Base-by-base conservation (phyloP, 192 early-diverging fungal species). In the Entomortierella beljakovae region DNA sequence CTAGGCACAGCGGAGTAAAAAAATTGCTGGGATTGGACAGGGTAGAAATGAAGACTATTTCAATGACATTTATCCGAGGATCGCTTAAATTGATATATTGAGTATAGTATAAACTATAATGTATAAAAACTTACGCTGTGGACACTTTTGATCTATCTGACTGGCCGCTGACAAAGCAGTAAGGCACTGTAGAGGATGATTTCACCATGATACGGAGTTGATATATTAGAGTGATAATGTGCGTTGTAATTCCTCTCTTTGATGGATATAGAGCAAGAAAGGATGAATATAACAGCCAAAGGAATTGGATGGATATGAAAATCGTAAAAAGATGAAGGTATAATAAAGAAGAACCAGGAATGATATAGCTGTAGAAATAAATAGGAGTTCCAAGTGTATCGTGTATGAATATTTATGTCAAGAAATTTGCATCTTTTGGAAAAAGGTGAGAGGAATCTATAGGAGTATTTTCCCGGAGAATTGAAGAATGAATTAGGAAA, bases 101-200 rank as follows among this genome's bases (percentile, higher is more conserved):
- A n/a, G n/a, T n/a, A n/a, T n/a, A n/a, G n/a, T n/a, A n/a, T n/a
- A n/a, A n/a, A 16, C 13, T 48, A 0, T 48, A 55, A 26, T 26
- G 53, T 43, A 31, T n/a, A 32, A 10, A 15, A 38, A 76, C 74
- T 50, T 69, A 77, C 74, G 66, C 37, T 51, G 64, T 50, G 5
- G 61, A 49, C 0, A 46, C 43, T 28, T 55, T 62, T 32, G 66
- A 38, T 6, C 29, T 62, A 51, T 69, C 46, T 6, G 66, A 22
- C 50, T 68, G 66, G n/a, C 74, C 74, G 35, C 74, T 77, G 55
- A 77, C 74, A 35, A 77, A 77, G 74, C 74, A 77, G 66, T 77
- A 77, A 4, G 74, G 55, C 2, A 55, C 48, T 57, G 66, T 37
- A 0, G 66, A 58, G 8, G 74, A 42, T 50, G 74, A 64, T 33